phyloP scores from a whole-genome alignment of 441 rosid species.

The Raphanus hybrid region DNA sequence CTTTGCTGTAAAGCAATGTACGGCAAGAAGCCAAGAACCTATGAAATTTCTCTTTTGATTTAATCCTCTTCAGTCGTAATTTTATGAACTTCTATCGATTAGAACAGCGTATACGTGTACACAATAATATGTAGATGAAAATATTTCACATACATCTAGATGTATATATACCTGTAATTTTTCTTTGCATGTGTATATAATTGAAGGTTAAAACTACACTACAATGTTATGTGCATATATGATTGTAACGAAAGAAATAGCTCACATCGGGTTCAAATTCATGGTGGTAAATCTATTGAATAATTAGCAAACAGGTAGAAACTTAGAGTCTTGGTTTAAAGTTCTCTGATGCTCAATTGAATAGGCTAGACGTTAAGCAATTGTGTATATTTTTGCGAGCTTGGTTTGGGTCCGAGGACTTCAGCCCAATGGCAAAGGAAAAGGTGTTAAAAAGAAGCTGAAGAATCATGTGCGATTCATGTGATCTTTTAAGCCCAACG shows the following conservation, averaged over 20 bases:
- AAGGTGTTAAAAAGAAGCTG: not conserved
- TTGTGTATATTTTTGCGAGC: not conserved
- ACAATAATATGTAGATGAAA: not conserved
- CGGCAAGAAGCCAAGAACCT: not conserved
- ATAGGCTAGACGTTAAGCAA: not conserved
- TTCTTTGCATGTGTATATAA: conserved; percentile 8
- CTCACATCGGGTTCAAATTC: not conserved
- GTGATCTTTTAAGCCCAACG: conserved; percentile 13
- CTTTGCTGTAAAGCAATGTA: conserved; percentile 12
- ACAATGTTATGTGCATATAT: not conserved
- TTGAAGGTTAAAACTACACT: not conserved
- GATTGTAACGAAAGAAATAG: not conserved
- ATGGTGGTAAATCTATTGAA: not conserved
- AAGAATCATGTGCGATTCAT: conserved; percentile 2
- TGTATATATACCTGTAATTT: not conserved
- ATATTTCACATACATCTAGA: not conserved
- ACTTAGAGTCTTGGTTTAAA: not conserved
- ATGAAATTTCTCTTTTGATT: conserved; percentile 4
- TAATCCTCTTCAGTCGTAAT: not conserved
- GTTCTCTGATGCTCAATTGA: too few relatives aligned
- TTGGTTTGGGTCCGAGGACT: not conserved
- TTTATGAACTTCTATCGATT: not conserved
- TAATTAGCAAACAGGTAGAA: not conserved
- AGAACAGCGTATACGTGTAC: not conserved
- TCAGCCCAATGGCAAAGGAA: not conserved